Evolutionary conservation across 1,284 basidiomycete species (phyloP).

Genomic region (Porphyrellus sp.): DNA sequence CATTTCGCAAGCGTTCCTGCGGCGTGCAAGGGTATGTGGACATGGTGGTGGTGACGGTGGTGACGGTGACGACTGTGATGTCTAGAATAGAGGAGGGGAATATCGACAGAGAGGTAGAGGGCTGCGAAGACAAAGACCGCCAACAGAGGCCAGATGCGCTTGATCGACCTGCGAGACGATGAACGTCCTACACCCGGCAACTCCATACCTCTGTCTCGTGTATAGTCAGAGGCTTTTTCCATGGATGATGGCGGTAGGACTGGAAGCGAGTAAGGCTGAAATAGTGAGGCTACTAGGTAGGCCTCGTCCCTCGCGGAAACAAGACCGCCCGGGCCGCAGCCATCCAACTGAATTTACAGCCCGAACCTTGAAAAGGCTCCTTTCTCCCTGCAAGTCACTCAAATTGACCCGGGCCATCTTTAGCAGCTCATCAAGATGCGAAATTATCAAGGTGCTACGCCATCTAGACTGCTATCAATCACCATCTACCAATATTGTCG

Average conservation of each 20-base stretch:
- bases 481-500: too few species aligned
- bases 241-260: conserved; percentile 2
- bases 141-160: conserved; percentile 18
- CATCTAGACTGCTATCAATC: too few species aligned
- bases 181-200: neutral
- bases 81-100: conserved; percentile 9
- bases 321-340: too few species aligned
- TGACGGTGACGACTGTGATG: conserved; percentile 1
- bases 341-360: too few species aligned
- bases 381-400: too few species aligned
- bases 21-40: conserved; percentile 22
- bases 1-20: conserved; percentile 23
- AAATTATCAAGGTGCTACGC: too few species aligned
- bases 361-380: too few species aligned
- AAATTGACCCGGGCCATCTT: too few species aligned
- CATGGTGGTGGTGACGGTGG: neutral
- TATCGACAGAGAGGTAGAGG: conserved; percentile 16
- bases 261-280: neutral
- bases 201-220: neutral
- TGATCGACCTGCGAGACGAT: conserved; percentile 7
- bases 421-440: too few species aligned
- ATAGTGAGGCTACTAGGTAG: too few species aligned
- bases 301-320: too few species aligned
- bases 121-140: conserved; percentile 12
- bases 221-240: conserved; percentile 8